Evolutionary conservation across 2,329 filamentous ascomycete genomes (phyloP).

Genomic region (Aspergillus latus): DNA sequence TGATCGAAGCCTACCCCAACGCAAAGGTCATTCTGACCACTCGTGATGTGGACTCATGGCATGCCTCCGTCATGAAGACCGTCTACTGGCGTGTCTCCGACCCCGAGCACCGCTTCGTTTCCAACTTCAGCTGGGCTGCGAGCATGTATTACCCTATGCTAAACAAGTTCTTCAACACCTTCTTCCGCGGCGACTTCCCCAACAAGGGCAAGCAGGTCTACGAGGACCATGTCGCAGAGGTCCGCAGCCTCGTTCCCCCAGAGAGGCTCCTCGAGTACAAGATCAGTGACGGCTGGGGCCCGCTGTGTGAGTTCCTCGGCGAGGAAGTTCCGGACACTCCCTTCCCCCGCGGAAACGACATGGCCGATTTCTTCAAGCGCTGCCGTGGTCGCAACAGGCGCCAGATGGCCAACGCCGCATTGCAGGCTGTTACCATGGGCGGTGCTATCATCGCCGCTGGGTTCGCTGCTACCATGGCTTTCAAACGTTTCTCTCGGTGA

Average conservation of each 20-base stretch:
- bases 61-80: slow-evolving; percentile 64
- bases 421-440: slow-evolving; percentile 53
- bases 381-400: slow-evolving; percentile 54
- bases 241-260: slow-evolving; percentile 49
- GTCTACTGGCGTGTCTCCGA: slow-evolving; percentile 68
- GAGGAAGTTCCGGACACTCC: slow-evolving; percentile 51
- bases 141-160: slow-evolving; percentile 70
- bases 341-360: slow-evolving; percentile 56
- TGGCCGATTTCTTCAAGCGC: slow-evolving; percentile 56
- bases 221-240: slow-evolving; percentile 55
- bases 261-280: slow-evolving; percentile 56
- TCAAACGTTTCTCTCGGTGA: slow-evolving; percentile 41
- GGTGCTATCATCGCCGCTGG: slow-evolving; percentile 49
- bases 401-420: slow-evolving; percentile 57
- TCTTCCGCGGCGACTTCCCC: slow-evolving; percentile 68
- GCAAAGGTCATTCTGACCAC: slow-evolving; percentile 70
- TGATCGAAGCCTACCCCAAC: slow-evolving; percentile 70
- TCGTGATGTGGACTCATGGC: slow-evolving; percentile 66
- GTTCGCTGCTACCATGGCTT: slow-evolving; percentile 41
- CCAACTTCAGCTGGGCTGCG: slow-evolving; percentile 63
- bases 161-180: slow-evolving; percentile 66
- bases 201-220: slow-evolving; percentile 65
- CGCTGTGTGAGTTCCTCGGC: slow-evolving; percentile 56
- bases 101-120: slow-evolving; percentile 57
- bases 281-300: slow-evolving; percentile 55